These are phyloP conservation scores for Alternaria panax DNA, from an alignment of 2,329 filamentous ascomycete genomes.

Conservation along the genomic window DNA sequence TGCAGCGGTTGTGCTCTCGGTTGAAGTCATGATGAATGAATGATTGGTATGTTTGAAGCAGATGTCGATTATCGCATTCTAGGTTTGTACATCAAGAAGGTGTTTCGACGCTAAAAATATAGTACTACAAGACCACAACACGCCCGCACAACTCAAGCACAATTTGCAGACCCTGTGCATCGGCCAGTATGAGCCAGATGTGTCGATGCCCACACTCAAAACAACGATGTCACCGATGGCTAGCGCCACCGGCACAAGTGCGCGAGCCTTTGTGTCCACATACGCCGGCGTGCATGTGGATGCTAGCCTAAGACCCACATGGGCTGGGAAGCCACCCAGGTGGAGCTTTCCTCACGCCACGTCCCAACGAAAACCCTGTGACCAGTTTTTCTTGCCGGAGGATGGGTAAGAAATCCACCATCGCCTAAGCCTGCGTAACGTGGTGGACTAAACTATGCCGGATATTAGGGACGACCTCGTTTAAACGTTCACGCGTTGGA, in stretches of 20 bases:
- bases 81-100: slow-evolving; percentile 5
- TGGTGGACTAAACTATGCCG: slow-evolving; percentile 15
- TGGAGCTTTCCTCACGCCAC: slow-evolving; percentile 22
- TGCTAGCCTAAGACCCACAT: slow-evolving; percentile 34
- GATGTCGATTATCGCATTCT: not conserved
- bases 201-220: slow-evolving; percentile 16
- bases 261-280: slow-evolving; percentile 9
- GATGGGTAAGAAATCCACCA: slow-evolving; percentile 22
- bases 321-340: slow-evolving; percentile 29
- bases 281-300: slow-evolving; percentile 29
- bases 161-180: slow-evolving; percentile 23
- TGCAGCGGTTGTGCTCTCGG: slow-evolving; percentile 25
- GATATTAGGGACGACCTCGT: slow-evolving; percentile 36
- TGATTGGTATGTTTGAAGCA: not conserved
- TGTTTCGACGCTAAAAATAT: slow-evolving; percentile 11
- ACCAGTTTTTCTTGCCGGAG: slow-evolving; percentile 4
- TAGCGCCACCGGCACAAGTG: slow-evolving; percentile 19
- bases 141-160: slow-evolving; percentile 11
- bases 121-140: slow-evolving; percentile 8
- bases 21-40: slow-evolving; percentile 30
- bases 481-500: slow-evolving; percentile 18
- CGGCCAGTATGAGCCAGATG: slow-evolving; percentile 15
- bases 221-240: slow-evolving; percentile 29
- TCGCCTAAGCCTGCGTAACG: slow-evolving; percentile 36
- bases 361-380: slow-evolving; percentile 8